Conservation (phyloP, 116 monocot species). For the Zostera marina region DNA sequence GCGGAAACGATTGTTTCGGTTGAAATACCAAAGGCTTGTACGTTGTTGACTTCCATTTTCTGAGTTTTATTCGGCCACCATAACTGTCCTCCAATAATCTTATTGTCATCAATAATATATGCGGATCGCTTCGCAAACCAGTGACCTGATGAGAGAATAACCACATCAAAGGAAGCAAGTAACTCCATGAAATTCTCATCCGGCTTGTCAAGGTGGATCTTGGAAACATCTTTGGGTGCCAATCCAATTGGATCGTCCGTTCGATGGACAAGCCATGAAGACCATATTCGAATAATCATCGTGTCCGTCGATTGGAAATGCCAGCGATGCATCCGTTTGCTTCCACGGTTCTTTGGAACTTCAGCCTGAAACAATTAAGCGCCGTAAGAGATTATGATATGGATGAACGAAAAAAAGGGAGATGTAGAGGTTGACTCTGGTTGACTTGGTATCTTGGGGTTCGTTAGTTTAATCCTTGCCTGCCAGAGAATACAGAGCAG, state of each 20-base stretch:
- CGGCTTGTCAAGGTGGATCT: conserved; percentile 55
- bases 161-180: conserved; percentile 44
- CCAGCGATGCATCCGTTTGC: conserved; percentile 40
- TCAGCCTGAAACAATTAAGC: conserved; percentile 33
- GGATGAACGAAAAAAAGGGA: too few relatives aligned
- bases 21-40: conserved; percentile 54
- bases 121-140: conserved; percentile 79
- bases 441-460: too few relatives aligned
- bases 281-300: conserved; percentile 58
- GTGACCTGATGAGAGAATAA: conserved; percentile 71
- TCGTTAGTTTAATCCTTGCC: conserved; percentile 14
- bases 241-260: conserved; percentile 11
- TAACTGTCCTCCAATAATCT: conserved; percentile 59
- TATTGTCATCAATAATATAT: conserved; percentile 37
- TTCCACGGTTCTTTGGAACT: conserved; percentile 45
- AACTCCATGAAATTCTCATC: conserved; percentile 56
- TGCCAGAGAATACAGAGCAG: conserved; percentile 71
- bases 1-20: conserved; percentile 39
- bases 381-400: not conserved
- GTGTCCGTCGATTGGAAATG: conserved; percentile 45
- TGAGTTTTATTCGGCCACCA: conserved; percentile 45
- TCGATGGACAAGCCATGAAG: conserved; percentile 62
- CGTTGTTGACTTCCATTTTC: conserved; percentile 31
- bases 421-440: not conserved
- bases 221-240: conserved; percentile 34